Evolutionary conservation across 768 basidiomycete species (phyloP), one percentile per base, ranked within the genome.

Genomic region (Tremella mesenterica): DNA sequence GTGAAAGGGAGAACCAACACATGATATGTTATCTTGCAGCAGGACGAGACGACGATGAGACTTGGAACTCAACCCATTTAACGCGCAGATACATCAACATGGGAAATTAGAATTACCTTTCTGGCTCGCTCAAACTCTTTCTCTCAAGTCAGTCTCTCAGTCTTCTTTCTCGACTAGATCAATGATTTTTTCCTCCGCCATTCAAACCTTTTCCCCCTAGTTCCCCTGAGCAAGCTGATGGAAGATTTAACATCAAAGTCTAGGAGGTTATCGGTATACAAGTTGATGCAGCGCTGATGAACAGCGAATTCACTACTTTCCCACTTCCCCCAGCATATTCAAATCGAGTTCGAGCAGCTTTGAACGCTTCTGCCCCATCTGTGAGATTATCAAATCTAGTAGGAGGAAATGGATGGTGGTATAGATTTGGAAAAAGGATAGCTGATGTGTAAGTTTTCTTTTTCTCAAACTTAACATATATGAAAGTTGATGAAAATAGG

Each of bases 361-460:
- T 96, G 48, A 88, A 84, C 64, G 91, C 92, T 18, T 90, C 93
- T 50, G 79, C 92, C 9, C 80, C 81, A 20, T 88, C 85, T 60
- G 91, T 96, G 49, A 83, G 81, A 56, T 78, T 96, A 5, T 81
- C 86, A 9, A 80, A 79, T 39, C 81, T 92, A 7, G 88, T 93
- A 8, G 92, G 91, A 7, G 83, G 84, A 10, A 87, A 87, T 2
- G 87, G 88, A 2, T 74, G 83, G 62, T 96, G 92, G 91, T 96
- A 95, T 71, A 85, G 84, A 3, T 91, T 91, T 71, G 91, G 91
- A 13, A 84, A 84, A 70, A 81, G 83, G 58, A 82, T 93, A 55
- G 85, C 84, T 77, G 83, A 84, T 50, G 81, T 93, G 89, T 88
- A 65, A 63, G 79, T 66, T 63, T 41, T 23, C 23, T 16, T 23